Evolutionary conservation across 352 stramenopile species (phyloP), one percentile per base, ranked within the genome.

Genomic region (Blastocystis sp.): DNA sequence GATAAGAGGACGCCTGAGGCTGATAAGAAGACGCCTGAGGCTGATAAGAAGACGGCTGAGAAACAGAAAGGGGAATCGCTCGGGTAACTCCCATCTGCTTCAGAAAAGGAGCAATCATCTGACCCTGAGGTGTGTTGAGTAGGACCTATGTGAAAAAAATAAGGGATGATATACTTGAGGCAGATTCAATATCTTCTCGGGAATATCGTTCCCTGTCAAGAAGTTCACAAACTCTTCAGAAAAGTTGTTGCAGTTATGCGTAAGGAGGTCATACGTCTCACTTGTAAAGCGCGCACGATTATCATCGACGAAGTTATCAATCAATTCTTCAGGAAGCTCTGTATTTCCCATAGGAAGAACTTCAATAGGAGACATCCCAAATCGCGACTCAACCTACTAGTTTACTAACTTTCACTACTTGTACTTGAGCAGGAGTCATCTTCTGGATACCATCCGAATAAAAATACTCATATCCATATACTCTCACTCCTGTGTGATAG

Each of bases 221-320:
- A 98, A 96, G 59, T 91, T 93, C 54, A 95, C 92, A 18, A 96
- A 92, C 76, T 96, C 94, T 91, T 98, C 92, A 9, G 93, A 95
- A 90, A 98, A 98, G 91, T 98, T 98, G 92, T 98, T 98, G 93
- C 96, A 98, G 91, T 98, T 98, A 90, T 97, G 92, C 68, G 92
- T 90, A 56, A 98, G 93, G 66, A 98, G 92, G 90, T 98, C 95
- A 91, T 98, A 98, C 6, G 94, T 96, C 54, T 92, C 92, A 8
- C 92, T 92, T 26, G 94, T 96, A 91, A 96, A 98, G 34, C 93
- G 92, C n/a, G 93, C 90, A 54, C 91, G 94, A 76, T 95, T 93
- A 54, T 94, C 78, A 6, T 93, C 91, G 50, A 96, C 87, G 55
- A 96, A 98, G 3, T 91, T 85, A 76, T 97, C 93, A 64, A 98